Conservation (phyloP, 2,329 filamentous ascomycete genomes). For the Gnomoniopsis sp. region DNA sequence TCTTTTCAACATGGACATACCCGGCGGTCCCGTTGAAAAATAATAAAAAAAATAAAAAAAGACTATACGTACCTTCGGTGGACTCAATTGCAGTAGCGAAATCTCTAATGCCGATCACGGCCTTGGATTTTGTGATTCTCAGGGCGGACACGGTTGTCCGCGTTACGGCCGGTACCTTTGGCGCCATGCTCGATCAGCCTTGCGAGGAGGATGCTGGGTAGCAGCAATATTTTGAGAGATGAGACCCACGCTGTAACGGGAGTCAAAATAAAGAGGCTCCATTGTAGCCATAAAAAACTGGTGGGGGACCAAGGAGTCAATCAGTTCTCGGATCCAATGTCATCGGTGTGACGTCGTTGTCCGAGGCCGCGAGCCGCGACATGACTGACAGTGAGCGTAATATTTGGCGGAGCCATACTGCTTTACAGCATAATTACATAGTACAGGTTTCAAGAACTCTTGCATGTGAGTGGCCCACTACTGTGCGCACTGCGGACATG, state of each 20-base stretch:
- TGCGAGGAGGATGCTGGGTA: too few species aligned
- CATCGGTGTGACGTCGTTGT: slow-evolving; percentile 10
- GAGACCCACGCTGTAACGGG: neutral
- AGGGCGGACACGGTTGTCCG: neutral
- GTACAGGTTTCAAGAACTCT: too few species aligned
- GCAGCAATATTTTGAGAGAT: too few species aligned
- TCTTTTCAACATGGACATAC: neutral
- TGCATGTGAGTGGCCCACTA: too few species aligned
- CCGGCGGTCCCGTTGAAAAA: neutral
- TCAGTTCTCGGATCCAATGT: neutral
- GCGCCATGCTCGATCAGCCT: neutral
- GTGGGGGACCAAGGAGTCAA: neutral
- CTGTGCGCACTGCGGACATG: too few species aligned
- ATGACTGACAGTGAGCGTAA: neutral
- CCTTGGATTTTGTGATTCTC: neutral
- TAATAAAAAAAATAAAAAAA: neutral
- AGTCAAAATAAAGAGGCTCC: neutral
- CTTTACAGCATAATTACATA: too few species aligned
- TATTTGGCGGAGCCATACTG: neutral
- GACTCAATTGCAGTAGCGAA: neutral
- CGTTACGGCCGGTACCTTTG: neutral
- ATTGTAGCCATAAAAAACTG: neutral
- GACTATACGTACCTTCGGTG: neutral
- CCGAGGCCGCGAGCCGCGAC: neutral
- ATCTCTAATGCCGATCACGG: neutral